phyloP scores from a whole-genome alignment of 2,329 filamentous ascomycete species.

The Cladorrhinum sp. region DNA sequence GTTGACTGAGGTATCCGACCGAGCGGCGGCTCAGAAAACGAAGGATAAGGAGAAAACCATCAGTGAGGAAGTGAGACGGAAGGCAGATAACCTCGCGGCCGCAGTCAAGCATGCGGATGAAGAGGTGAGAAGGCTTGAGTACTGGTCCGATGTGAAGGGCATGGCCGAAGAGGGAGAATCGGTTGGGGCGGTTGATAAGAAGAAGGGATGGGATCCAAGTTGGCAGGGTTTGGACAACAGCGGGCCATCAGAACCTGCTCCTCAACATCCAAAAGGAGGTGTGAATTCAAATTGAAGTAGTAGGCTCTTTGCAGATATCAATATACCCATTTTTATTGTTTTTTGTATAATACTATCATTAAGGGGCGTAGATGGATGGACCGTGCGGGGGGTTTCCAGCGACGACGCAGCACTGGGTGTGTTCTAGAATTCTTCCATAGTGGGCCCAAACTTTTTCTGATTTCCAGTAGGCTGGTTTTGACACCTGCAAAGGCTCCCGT shows the following conservation, averaged over 20 bases:
- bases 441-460: not conserved
- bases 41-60: constrained; percentile 44
- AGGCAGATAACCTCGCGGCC: constrained; percentile 66
- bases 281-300: not conserved
- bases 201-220: constrained; percentile 43
- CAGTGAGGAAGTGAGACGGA: constrained; percentile 44
- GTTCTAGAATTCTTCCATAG: not conserved
- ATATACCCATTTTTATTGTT: not conserved
- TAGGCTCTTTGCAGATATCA: not conserved
- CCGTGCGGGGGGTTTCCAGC: not conserved
- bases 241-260: constrained; percentile 41
- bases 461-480: not conserved
- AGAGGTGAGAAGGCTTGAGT: constrained; percentile 77
- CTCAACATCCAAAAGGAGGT: constrained; percentile 7
- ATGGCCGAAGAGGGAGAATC: constrained; percentile 57
- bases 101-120: constrained; percentile 75
- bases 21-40: constrained; percentile 48
- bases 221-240: constrained; percentile 55
- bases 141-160: constrained; percentile 80
- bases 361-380: not conserved
- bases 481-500: not conserved
- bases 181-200: constrained; percentile 41
- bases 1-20: constrained; percentile 63
- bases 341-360: not conserved
- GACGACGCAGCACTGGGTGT: not conserved